phyloP scores from a whole-genome alignment of 179 eudicot genomes.

The Camellia oleifera region DNA sequence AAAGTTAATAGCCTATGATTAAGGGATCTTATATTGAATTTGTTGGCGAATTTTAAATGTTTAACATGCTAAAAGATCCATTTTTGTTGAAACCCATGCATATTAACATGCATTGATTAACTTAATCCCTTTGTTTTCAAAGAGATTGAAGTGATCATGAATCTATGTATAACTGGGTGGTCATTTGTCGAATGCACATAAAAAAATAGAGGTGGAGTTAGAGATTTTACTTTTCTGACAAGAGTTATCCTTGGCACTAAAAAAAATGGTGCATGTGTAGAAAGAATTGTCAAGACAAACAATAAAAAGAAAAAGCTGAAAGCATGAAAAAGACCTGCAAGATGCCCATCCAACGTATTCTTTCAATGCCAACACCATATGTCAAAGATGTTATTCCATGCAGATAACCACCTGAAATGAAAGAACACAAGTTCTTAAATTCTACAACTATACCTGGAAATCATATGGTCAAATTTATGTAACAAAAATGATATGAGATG shows the following conservation, averaged over 20 bases:
- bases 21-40: no score
- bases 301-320: not conserved
- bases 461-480: conserved; percentile 1
- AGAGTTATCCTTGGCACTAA: not conserved
- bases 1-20: no score
- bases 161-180: no score
- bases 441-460: not conserved
- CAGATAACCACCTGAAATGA: conserved; percentile 73
- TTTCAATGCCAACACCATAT: conserved; percentile 72
- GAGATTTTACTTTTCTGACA: not conserved
- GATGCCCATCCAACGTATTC: conserved; percentile 75
- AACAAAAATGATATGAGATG: not conserved
- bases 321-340: conserved; percentile 60
- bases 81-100: no score
- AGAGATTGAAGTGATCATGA: no score
- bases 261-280: not conserved
- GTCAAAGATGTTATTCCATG: conserved; percentile 78
- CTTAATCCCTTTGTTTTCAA: no score
- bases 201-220: no score
- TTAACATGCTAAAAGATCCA: no score
- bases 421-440: not conserved
- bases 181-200: no score
- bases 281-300: not conserved
- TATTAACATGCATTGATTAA: no score
- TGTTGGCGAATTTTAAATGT: no score